A percentile compares a stretch with the other conserved stretches of the same genome.
phyloP scores from a whole-genome alignment of 2,329 filamentous ascomycete species.

The Colletotrichum echinochloae region DNA sequence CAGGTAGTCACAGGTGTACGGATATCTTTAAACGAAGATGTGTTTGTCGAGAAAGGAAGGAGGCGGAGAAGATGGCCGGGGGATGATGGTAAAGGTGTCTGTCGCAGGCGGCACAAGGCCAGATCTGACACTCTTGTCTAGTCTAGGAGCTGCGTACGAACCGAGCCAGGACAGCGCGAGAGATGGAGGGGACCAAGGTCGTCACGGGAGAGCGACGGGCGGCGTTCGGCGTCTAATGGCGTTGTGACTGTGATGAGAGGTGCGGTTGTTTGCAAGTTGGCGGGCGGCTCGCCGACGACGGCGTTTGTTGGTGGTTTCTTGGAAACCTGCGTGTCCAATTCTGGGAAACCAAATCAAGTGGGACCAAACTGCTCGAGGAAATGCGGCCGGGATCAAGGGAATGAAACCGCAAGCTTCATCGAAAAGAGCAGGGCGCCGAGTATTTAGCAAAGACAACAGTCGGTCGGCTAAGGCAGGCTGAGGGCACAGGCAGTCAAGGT shows the following conservation, averaged over 20 bases:
- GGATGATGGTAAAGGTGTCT: slow-evolving; percentile 4
- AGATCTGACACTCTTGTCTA: slow-evolving; percentile 1
- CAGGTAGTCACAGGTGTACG: neutral
- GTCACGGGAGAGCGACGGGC: slow-evolving; percentile 2
- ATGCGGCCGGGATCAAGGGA: slow-evolving; percentile 7
- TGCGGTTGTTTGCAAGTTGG: neutral
- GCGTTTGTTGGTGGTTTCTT: slow-evolving; percentile 18
- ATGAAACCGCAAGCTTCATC: neutral
- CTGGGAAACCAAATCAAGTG: neutral
- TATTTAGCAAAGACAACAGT: slow-evolving; percentile 21
- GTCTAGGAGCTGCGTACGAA: slow-evolving; percentile 17
- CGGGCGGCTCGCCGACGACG: slow-evolving; percentile 31
- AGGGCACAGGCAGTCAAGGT: slow-evolving; percentile 9
- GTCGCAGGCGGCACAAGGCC: slow-evolving; percentile 24
- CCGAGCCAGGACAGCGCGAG: slow-evolving; percentile 18
- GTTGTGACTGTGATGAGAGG: slow-evolving; percentile 28
- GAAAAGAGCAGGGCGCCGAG: slow-evolving; percentile 15
- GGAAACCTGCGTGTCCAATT: neutral
- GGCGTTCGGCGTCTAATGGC: slow-evolving; percentile 32
- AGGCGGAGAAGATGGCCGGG: neutral
- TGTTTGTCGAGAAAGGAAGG: slow-evolving; percentile 11
- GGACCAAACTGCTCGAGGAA: slow-evolving; percentile 6
- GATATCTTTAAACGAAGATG: neutral
- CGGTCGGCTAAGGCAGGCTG: slow-evolving; percentile 13
- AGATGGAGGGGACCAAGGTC: slow-evolving; percentile 13